phyloP scores from a whole-genome alignment of 2,329 filamentous ascomycete species.

The Lecanicillium sp. region DNA sequence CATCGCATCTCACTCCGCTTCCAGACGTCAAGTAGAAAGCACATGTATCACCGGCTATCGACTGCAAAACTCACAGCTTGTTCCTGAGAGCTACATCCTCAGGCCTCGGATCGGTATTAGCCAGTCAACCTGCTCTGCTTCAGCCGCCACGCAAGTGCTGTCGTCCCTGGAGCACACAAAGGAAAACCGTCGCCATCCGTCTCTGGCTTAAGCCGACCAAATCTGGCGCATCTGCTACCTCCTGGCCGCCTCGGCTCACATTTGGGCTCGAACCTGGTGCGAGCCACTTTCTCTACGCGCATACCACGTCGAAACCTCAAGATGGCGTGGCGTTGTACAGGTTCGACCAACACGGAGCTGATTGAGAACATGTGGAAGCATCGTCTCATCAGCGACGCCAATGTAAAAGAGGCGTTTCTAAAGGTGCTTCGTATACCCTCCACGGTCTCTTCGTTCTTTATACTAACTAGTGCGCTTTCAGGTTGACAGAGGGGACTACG shows the following conservation, averaged over 20 bases:
- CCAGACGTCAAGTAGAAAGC: too few species aligned
- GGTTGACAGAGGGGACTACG: slow-evolving; percentile 86
- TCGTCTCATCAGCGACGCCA: slow-evolving; percentile 62
- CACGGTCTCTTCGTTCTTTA: background rate
- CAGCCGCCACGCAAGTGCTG: too few species aligned
- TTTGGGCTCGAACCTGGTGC: slow-evolving; percentile 3
- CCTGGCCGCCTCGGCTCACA: background rate
- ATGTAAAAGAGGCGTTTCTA: slow-evolving; percentile 74
- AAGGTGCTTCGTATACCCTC: slow-evolving; percentile 37
- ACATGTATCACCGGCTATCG: too few species aligned
- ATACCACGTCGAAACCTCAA: slow-evolving; percentile 14
- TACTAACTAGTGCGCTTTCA: slow-evolving; percentile 23
- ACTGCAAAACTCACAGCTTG: too few species aligned
- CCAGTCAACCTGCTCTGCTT: too few species aligned
- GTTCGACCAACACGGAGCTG: slow-evolving; percentile 64
- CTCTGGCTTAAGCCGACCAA: too few species aligned
- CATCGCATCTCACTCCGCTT: too few species aligned
- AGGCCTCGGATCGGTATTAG: too few species aligned
- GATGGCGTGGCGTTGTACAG: slow-evolving; percentile 91
- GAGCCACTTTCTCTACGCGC: slow-evolving; percentile 1
- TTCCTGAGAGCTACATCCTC: too few species aligned
- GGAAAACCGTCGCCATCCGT: too few species aligned
- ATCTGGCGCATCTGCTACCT: too few species aligned
- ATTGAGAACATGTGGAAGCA: slow-evolving; percentile 69
- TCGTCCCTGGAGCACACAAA: too few species aligned